Conservation (phyloP, 805 yeast species). For the Candida tibetensis region DNA sequence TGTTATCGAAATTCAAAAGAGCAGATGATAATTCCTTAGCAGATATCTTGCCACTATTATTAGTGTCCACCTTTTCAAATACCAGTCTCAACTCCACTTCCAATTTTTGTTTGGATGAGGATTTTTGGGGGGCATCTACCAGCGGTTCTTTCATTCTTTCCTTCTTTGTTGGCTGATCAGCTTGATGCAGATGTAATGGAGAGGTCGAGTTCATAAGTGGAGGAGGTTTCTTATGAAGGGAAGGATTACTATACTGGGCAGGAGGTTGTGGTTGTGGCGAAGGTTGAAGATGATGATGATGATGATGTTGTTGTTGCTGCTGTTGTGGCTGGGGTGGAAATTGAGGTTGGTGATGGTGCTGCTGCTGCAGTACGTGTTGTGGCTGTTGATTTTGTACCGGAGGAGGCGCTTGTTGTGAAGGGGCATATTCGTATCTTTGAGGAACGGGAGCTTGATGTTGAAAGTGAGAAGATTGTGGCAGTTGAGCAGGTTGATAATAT, state of each 20-base stretch:
- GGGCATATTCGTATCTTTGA: neutral
- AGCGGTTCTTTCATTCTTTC: conserved; percentile 22
- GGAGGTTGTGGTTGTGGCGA: conserved; percentile 12
- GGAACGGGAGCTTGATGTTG: neutral
- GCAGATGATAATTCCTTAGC: conserved; percentile 58
- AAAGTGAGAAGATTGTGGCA: conserved; percentile 11
- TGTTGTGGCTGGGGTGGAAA: conserved; percentile 11
- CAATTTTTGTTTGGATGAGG: conserved; percentile 38
- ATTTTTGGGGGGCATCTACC: conserved; percentile 13
- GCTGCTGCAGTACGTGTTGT: conserved; percentile 11
- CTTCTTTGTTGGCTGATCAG: conserved; percentile 5
- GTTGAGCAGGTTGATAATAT: conserved; percentile 12
- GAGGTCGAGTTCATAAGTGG: conserved; percentile 7
- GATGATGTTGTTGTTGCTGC: conserved; percentile 9
- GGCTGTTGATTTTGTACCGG: conserved; percentile 12
- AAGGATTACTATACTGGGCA: conserved; percentile 5
- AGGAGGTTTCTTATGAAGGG: conserved; percentile 20
- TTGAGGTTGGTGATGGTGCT: conserved; percentile 12
- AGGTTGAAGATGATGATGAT: conserved; percentile 8
- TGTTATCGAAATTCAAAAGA: conserved; percentile 60
- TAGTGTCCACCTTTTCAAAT: conserved; percentile 54
- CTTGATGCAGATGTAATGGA: conserved; percentile 5
- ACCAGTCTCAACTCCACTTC: conserved; percentile 49
- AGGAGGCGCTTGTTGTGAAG: conserved; percentile 14
- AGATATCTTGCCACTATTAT: conserved; percentile 52